Conservation (phyloP, 2,329 filamentous ascomycete species). For the Hypoxylon sp. region DNA sequence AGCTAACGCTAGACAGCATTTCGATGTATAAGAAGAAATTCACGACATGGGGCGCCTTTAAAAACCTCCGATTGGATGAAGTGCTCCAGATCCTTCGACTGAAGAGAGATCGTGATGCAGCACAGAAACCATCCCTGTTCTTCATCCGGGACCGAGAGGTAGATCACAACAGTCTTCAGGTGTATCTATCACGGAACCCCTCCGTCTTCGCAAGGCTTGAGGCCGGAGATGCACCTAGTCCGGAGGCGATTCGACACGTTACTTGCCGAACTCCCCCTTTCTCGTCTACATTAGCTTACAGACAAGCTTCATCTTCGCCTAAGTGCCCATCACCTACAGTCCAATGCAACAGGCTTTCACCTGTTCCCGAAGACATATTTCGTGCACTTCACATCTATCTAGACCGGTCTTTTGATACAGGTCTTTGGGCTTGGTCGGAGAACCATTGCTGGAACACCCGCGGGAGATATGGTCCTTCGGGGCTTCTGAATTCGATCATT, state of each 20-base stretch:
- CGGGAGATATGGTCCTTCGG: slow-evolving; percentile 46
- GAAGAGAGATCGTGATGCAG: slow-evolving; percentile 47
- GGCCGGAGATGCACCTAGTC: slow-evolving; percentile 44
- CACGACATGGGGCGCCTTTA: slow-evolving; percentile 50
- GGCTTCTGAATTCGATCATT: slow-evolving; percentile 47
- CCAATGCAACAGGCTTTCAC: slow-evolving; percentile 28
- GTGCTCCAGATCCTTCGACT: slow-evolving; percentile 50
- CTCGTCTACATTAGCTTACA: slow-evolving; percentile 5
- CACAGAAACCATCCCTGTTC: slow-evolving; percentile 44
- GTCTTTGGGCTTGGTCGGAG: slow-evolving; percentile 45
- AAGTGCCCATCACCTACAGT: slow-evolving; percentile 14
- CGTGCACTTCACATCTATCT: slow-evolving; percentile 42
- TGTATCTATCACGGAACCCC: slow-evolving; percentile 50
- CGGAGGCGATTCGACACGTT: slow-evolving; percentile 49
- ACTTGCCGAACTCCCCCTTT: slow-evolving; percentile 46
- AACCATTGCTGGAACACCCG: slow-evolving; percentile 46
- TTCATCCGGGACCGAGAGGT: slow-evolving; percentile 48
- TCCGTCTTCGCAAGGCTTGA: slow-evolving; percentile 48
- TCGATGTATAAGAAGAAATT: slow-evolving; percentile 52
- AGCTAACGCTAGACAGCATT: slow-evolving; percentile 42
- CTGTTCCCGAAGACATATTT: slow-evolving; percentile 42
- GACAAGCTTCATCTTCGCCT: slow-evolving; percentile 10
- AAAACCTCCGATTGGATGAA: slow-evolving; percentile 50
- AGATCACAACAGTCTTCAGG: slow-evolving; percentile 46
- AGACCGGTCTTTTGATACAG: slow-evolving; percentile 42